These are phyloP conservation scores for Leishmania braziliensis DNA, from an alignment of 208 protist species.

Conservation along the genomic window DNA sequence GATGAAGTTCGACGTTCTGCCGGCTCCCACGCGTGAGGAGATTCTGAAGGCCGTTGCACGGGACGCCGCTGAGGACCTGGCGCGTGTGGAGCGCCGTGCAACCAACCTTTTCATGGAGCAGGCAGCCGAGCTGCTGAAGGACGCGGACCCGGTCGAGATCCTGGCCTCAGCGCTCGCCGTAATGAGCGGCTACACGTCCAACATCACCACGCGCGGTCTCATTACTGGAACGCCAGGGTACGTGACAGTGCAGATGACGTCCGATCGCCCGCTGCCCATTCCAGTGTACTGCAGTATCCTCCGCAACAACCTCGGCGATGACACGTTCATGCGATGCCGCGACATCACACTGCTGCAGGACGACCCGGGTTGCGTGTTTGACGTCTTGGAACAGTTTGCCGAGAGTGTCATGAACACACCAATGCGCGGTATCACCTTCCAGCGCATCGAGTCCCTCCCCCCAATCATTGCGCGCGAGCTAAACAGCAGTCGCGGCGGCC, in stretches of 20 bases:
- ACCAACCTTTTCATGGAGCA: conserved; percentile 90
- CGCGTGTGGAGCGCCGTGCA: conserved; percentile 81
- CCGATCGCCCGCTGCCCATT: conserved; percentile 70
- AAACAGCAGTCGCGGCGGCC: conserved; percentile 45
- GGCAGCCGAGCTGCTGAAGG: conserved; percentile 85
- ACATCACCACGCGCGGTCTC: conserved; percentile 80
- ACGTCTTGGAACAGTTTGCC: conserved; percentile 77
- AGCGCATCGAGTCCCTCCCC: conserved; percentile 77
- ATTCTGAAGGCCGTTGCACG: conserved; percentile 86
- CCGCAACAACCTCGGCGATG: conserved; percentile 83
- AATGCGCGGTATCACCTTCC: conserved; percentile 75
- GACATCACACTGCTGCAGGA: conserved; percentile 91
- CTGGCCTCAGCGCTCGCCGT: conserved; percentile 90
- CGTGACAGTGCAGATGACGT: conserved; percentile 75
- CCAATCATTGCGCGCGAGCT: conserved; percentile 86
- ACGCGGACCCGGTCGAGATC: conserved; percentile 86
- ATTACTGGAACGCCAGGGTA: conserved; percentile 81
- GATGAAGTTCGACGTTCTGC: conserved; percentile 90
- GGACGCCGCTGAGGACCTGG: conserved; percentile 86
- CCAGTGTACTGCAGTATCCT: conserved; percentile 89
- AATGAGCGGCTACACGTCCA: conserved; percentile 92
- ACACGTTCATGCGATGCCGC: conserved; percentile 75
- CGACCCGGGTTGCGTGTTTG: conserved; percentile 85
- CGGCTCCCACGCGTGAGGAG: conserved; percentile 84
- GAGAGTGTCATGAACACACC: conserved; percentile 53